Conservation (phyloP, 441 rosid genomes). For the Cnidoscolus chayamansa region DNA sequence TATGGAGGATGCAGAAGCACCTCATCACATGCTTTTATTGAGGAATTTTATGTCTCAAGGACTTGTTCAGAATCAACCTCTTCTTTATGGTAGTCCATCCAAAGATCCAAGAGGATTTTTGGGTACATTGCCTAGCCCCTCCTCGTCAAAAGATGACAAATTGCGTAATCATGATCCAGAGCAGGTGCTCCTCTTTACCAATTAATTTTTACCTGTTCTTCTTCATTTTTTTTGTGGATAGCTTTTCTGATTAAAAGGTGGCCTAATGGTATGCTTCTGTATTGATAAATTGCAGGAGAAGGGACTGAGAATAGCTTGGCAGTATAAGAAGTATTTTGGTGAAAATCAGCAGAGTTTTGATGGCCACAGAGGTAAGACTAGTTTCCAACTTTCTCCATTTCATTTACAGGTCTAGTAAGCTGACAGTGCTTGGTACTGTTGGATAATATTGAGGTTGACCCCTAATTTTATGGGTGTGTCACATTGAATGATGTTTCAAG, state of each 20-base stretch:
- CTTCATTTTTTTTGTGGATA: not conserved
- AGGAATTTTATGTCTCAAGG: conserved; percentile 98
- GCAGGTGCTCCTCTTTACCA: conserved; percentile 40
- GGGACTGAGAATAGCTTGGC: conserved; percentile 94
- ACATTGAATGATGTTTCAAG: conserved; percentile 2
- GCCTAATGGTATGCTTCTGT: not conserved
- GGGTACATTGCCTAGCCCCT: conserved; percentile 84
- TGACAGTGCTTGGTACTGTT: not conserved
- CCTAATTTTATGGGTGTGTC: not conserved
- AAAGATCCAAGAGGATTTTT: conserved; percentile 78
- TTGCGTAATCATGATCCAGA: conserved; percentile 38
- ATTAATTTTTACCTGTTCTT: conserved; percentile 1
- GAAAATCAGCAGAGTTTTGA: conserved; percentile 52
- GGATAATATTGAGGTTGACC: not conserved
- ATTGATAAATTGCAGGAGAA: conserved; percentile 51
- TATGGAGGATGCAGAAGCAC: conserved; percentile 97
- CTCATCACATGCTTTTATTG: conserved; percentile 86
- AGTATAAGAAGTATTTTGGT: conserved; percentile 82
- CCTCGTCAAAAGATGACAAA: conserved; percentile 62
- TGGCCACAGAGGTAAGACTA: conserved; percentile 36
- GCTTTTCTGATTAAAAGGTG: not conserved
- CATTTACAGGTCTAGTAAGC: not conserved
- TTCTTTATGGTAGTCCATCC: conserved; percentile 80
- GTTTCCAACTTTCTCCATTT: not conserved
- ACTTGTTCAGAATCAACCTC: conserved; percentile 72